Evolutionary conservation across 768 basidiomycete genomes (phyloP).

Genomic region (Mycena polygramma): DNA sequence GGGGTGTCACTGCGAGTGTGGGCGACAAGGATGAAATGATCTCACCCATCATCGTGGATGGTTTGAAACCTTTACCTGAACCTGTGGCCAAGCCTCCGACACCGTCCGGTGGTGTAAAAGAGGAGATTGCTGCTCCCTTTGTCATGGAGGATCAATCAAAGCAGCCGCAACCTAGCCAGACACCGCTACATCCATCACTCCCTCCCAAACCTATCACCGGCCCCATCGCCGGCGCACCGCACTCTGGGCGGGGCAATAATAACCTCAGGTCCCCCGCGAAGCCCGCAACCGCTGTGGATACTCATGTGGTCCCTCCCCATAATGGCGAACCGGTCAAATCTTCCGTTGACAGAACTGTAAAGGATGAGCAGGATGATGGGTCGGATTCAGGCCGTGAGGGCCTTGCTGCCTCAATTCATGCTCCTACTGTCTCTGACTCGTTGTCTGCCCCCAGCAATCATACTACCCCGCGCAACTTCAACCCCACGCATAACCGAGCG

Average conservation of each 20-base stretch:
- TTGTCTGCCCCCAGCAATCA: constrained; percentile 54
- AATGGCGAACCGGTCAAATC: constrained; percentile 4
- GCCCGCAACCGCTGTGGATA: not conserved
- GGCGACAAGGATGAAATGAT: constrained; percentile 58
- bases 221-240: constrained; percentile 20
- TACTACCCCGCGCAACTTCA: constrained; percentile 46
- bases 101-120: constrained; percentile 34
- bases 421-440: constrained; percentile 58
- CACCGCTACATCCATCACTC: constrained; percentile 59
- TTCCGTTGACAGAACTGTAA: constrained; percentile 3
- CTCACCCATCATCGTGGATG: constrained; percentile 77
- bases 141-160: constrained; percentile 30
- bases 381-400: constrained; percentile 44
- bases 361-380: constrained; percentile 38
- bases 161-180: constrained; percentile 27
- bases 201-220: constrained; percentile 58
- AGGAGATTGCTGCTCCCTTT: constrained; percentile 40
- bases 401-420: constrained; percentile 69
- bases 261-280: constrained; percentile 5
- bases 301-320: too few relatives aligned
- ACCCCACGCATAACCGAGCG: constrained; percentile 64
- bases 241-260: constrained; percentile 41
- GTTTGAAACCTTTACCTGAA: constrained; percentile 72
- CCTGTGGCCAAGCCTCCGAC: constrained; percentile 44
- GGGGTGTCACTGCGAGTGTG: constrained; percentile 69